These are phyloP conservation scores for Vanrija humicola DNA, from an alignment of 1,284 basidiomycete genomes.

Conservation along the genomic window DNA sequence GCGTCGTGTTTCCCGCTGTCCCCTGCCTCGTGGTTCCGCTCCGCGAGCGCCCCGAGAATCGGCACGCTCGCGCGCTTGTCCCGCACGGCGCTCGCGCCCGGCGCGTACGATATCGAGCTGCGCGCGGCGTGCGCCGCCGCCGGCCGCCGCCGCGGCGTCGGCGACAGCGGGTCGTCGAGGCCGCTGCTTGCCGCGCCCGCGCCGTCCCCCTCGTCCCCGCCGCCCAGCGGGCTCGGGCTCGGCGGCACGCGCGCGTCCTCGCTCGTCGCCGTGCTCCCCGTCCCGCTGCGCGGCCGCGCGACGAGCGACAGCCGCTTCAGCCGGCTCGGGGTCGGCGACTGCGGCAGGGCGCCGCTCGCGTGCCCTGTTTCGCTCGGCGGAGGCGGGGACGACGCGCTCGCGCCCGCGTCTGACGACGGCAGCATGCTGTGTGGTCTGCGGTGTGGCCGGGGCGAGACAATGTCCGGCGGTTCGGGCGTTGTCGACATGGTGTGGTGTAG, in stretches of 20 bases:
- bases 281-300: conserved; percentile 1
- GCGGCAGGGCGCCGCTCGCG: neutral
- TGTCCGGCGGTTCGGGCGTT: too few species aligned
- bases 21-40: neutral
- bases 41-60: neutral
- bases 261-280: neutral
- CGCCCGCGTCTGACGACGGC: neutral
- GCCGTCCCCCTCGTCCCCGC: neutral
- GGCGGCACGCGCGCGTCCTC: neutral
- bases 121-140: neutral
- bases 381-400: neutral
- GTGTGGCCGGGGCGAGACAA: neutral
- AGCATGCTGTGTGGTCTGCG: neutral
- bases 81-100: neutral
- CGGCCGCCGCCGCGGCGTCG: neutral
- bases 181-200: too few species aligned
- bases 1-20: neutral
- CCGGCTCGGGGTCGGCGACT: conserved; percentile 1
- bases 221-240: neutral
- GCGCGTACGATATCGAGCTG: neutral
- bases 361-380: too few species aligned
- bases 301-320: conserved; percentile 24
- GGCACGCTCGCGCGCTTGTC: neutral
- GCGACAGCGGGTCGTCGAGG: neutral
- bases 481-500: too few species aligned